A percentile compares a stretch with the other conserved stretches of the same genome.
Evolutionary conservation across 1,284 basidiomycete species (phyloP).

Genomic region (Puccinia polysora): DNA sequence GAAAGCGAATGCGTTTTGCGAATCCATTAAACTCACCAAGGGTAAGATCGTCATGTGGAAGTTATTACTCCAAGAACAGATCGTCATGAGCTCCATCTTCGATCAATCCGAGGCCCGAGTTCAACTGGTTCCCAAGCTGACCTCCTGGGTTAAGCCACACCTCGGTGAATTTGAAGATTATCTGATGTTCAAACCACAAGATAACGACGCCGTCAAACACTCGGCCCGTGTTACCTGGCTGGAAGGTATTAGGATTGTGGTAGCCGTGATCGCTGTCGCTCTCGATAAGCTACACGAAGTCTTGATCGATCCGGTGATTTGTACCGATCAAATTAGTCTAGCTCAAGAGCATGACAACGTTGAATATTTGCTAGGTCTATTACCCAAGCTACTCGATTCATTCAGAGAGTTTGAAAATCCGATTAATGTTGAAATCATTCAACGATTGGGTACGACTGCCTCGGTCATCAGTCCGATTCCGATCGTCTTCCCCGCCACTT

Average conservation of each 20-base stretch:
- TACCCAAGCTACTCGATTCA: conserved; percentile 80
- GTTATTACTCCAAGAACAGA: conserved; percentile 83
- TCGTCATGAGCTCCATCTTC: conserved; percentile 81
- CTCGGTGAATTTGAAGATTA: conserved; percentile 85
- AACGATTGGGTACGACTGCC: conserved; percentile 63
- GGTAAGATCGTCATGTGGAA: conserved; percentile 88
- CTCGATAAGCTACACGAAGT: conserved; percentile 81
- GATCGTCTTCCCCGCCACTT: conserved; percentile 84
- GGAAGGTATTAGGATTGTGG: conserved; percentile 71
- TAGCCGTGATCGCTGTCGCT: conserved; percentile 66
- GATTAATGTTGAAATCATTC: conserved; percentile 65
- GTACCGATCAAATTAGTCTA: conserved; percentile 62
- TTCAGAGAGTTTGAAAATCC: conserved; percentile 75
- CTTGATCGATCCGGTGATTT: conserved; percentile 65
- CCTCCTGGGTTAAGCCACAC: conserved; percentile 89
- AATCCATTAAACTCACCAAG: conserved; percentile 70
- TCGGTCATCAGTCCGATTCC: conserved; percentile 65
- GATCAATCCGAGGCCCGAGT: conserved; percentile 73
- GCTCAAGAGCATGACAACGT: conserved; percentile 87
- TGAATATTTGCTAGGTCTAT: conserved; percentile 75
- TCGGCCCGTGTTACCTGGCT: conserved; percentile 78
- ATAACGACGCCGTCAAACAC: conserved; percentile 65
- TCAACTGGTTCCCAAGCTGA: conserved; percentile 77
- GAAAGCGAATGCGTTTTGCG: conserved; percentile 76
- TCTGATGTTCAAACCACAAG: conserved; percentile 61